These are phyloP conservation scores for Phytophthora pistaciae DNA, from an alignment of 352 stramenopile species.

Conservation along the genomic window DNA sequence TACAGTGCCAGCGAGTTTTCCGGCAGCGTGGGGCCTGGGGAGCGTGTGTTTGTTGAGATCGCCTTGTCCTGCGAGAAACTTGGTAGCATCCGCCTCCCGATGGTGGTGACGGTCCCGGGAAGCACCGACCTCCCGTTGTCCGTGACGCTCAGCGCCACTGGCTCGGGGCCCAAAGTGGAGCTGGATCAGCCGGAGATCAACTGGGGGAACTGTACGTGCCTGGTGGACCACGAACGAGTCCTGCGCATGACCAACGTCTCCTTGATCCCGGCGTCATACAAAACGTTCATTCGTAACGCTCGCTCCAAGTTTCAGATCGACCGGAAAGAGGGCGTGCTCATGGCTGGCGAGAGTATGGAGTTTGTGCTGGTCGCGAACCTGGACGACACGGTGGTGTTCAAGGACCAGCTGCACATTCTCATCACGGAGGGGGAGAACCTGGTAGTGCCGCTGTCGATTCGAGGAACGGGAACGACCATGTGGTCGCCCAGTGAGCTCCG, in stretches of 20 bases:
- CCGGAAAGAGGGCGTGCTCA: constrained; percentile 87
- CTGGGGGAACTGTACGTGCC: constrained; percentile 92
- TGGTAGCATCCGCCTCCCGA: constrained; percentile 90
- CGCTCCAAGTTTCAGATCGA: constrained; percentile 94
- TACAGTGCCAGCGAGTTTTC: constrained; percentile 75
- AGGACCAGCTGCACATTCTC: constrained; percentile 95
- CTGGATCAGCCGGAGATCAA: constrained; percentile 85
- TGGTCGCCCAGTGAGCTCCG: constrained; percentile 91
- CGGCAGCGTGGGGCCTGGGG: constrained; percentile 72
- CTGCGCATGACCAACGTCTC: constrained; percentile 91
- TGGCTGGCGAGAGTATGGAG: constrained; percentile 77
- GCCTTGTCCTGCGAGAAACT: constrained; percentile 92
- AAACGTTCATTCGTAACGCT: constrained; percentile 94
- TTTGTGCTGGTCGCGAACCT: constrained; percentile 90
- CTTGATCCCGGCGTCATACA: constrained; percentile 92
- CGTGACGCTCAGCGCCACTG: constrained; percentile 85
- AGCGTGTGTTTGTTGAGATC: constrained; percentile 77
- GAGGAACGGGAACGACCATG: constrained; percentile 95
- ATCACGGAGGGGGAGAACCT: constrained; percentile 93
- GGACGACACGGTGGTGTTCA: constrained; percentile 94
- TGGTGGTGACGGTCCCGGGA: constrained; percentile 87
- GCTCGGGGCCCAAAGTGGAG: constrained; percentile 88
- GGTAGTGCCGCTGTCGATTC: constrained; percentile 89
- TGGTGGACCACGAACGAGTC: constrained; percentile 79
- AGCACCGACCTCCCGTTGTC: constrained; percentile 91